Evolutionary conservation across 208 protist species (phyloP).

Genomic region (Porcisia deanei): DNA sequence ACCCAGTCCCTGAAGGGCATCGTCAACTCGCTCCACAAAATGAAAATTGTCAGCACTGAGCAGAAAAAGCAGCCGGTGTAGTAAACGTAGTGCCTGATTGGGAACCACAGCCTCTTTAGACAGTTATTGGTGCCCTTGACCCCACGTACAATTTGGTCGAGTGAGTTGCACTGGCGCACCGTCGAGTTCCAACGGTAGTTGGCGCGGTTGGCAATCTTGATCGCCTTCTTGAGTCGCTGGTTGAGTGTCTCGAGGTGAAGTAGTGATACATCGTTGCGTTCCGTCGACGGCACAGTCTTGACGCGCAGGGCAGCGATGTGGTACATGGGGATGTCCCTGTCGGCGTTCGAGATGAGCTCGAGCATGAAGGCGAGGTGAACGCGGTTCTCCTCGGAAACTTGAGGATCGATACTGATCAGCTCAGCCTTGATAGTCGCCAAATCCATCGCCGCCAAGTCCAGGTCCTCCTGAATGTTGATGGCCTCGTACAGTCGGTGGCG

Average conservation of each 20-base stretch:
- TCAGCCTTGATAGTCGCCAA: conserved; percentile 78
- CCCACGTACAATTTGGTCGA: conserved; percentile 72
- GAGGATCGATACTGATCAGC: conserved; percentile 76
- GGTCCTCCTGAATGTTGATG: conserved; percentile 86
- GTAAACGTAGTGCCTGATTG: conserved; percentile 66
- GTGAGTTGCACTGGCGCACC: conserved; percentile 58
- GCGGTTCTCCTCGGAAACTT: conserved; percentile 80
- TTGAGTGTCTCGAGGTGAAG: conserved; percentile 78
- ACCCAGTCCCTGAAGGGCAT: conserved; percentile 68
- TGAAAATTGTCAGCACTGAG: conserved; percentile 68
- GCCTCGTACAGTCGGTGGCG: conserved; percentile 63
- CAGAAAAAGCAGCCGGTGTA: conserved; percentile 50
- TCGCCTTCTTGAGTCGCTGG: conserved; percentile 73
- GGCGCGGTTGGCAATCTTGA: conserved; percentile 75
- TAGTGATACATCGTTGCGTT: conserved; percentile 75
- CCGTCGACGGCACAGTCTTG: conserved; percentile 30
- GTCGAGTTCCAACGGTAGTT: conserved; percentile 84
- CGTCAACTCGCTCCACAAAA: conserved; percentile 88
- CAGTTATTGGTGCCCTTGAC: conserved; percentile 54
- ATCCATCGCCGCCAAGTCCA: conserved; percentile 88
- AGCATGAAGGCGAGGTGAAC: conserved; percentile 79
- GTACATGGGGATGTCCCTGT: conserved; percentile 82
- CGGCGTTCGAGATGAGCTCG: conserved; percentile 68
- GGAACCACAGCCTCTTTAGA: conserved; percentile 72
- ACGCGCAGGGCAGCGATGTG: conserved; percentile 69